Base-by-base conservation (phyloP, 805 yeast genomes). In the Ogataea nitratoaversa region DNA sequence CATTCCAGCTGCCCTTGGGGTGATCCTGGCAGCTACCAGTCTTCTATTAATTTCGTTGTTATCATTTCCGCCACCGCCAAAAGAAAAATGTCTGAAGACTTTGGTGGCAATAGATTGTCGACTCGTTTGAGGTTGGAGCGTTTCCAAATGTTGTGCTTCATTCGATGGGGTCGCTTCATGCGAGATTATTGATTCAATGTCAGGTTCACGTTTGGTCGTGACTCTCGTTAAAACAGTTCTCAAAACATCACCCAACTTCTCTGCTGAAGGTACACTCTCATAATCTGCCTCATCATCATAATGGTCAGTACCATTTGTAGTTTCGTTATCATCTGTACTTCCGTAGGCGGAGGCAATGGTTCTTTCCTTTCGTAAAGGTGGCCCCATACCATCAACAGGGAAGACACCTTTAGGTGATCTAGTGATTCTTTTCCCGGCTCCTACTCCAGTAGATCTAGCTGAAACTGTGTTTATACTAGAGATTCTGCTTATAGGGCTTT, bases 311-410 rank as follows among this genome's bases (percentile, higher is more conserved):
- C 33, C 40, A 8, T 22, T 20, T 4, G 34, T 33, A 7, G 34
- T 36, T 16, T 28, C 40, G 8, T 30, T 17, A 12, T 25, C 37
- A n/a, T 34, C 36, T n/a, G 20, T 40, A 43, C 8, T 27, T 12
- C 19, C 32, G 49, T 52, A 50, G 8, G 67, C 48, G 20, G 67
- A 65, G 4, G 87, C 87, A 39, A 84, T 78, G 0, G 81, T 67
- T 33, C 63, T 63, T 50, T 84, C 90, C 39, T 73, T 64, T 20
- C 59, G 62, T 31, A 75, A 57, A 3, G 91, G 84, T 9, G 67
- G 69, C 1, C 86, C 89, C 91, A 84, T 83, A 1, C 86, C 91
- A 49, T 69, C 68, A 2, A 84, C 90, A 0, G 95, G 93, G 62
- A 84, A 84, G 1, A 84, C 89, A 44, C 87, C 87, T 19, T 76